Conservation (phyloP, 73 alveolate species). For the Paramecium caudatum region DNA sequence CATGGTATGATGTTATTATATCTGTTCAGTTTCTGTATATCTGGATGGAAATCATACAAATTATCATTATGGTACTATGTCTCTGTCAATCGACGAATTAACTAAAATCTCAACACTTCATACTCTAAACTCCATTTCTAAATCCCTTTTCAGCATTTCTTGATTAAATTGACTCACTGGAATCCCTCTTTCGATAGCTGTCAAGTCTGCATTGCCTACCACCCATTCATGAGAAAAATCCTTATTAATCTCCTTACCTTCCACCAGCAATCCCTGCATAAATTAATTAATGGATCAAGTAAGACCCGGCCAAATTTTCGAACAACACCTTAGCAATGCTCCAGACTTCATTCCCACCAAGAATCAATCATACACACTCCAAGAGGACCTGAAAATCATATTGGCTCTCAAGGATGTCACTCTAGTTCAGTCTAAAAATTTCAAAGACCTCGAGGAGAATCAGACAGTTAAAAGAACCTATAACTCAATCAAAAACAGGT, state of each 20-base stretch:
- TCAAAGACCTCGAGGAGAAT: slow-evolving; percentile 45
- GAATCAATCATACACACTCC: neutral
- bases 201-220: slow-evolving; percentile 57
- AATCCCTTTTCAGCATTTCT: slow-evolving; percentile 60
- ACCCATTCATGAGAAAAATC: slow-evolving; percentile 69
- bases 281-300: neutral
- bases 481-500: slow-evolving; percentile 54
- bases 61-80: slow-evolving; percentile 28
- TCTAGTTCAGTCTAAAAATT: slow-evolving; percentile 36
- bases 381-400: neutral
- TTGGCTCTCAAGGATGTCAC: neutral
- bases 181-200: slow-evolving; percentile 65
- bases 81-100: slow-evolving; percentile 52
- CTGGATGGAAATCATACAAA: slow-evolving; percentile 78
- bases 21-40: slow-evolving; percentile 80
- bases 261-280: slow-evolving; percentile 59
- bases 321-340: neutral
- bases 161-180: neutral
- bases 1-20: slow-evolving; percentile 86
- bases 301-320: slow-evolving; percentile 28
- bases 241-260: slow-evolving; percentile 48
- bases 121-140: slow-evolving; percentile 70
- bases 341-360: neutral
- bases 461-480: slow-evolving; percentile 35
- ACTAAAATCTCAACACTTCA: neutral